These are phyloP conservation scores for Exserohilum rostratum DNA, from an alignment of 2,329 filamentous ascomycete species.

Conservation along the genomic window DNA sequence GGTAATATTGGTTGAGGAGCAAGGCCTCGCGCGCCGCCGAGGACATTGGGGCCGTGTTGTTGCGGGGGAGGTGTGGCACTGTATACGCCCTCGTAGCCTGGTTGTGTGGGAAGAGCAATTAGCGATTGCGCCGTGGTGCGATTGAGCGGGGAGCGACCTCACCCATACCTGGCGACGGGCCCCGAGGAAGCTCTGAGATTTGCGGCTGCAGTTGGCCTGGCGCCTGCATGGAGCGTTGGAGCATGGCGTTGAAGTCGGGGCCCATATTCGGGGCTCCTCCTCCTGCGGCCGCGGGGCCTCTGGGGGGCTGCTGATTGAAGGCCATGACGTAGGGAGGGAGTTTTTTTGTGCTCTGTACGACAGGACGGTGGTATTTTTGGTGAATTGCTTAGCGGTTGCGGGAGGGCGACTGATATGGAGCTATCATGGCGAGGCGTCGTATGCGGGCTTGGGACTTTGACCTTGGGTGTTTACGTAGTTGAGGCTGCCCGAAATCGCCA, in stretches of 20 bases:
- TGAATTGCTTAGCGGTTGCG: conserved; percentile 28
- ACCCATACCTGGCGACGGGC: conserved; percentile 37
- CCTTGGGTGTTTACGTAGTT: conserved; percentile 17
- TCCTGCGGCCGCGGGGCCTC: conserved; percentile 38
- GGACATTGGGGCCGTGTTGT: conserved; percentile 53
- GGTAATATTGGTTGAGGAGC: conserved; percentile 37
- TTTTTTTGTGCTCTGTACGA: conserved; percentile 6
- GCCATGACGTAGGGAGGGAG: conserved; percentile 25
- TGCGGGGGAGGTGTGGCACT: conserved; percentile 51
- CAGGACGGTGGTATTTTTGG: conserved; percentile 4
- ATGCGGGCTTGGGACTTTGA: conserved; percentile 22
- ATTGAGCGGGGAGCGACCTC: conserved; percentile 9
- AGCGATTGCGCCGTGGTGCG: conserved; percentile 18
- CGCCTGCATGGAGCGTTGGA: conserved; percentile 44
- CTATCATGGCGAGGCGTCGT: conserved; percentile 41
- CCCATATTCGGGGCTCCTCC: conserved; percentile 38
- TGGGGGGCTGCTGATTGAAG: conserved; percentile 36
- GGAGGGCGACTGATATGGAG: conserved; percentile 21
- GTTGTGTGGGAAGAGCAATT: conserved; percentile 16
- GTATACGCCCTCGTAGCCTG: conserved; percentile 46
- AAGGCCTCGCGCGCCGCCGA: conserved; percentile 36
- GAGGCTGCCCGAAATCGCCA: conserved; percentile 23
- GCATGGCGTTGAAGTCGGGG: conserved; percentile 46
- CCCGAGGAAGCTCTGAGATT: conserved; percentile 30
- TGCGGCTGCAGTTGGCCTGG: conserved; percentile 31